Percentiles rank a stretch among this genome's conserved stretches.
Conservation (phyloP, 352 stramenopile genomes). For the Pythium volutum region DNA sequence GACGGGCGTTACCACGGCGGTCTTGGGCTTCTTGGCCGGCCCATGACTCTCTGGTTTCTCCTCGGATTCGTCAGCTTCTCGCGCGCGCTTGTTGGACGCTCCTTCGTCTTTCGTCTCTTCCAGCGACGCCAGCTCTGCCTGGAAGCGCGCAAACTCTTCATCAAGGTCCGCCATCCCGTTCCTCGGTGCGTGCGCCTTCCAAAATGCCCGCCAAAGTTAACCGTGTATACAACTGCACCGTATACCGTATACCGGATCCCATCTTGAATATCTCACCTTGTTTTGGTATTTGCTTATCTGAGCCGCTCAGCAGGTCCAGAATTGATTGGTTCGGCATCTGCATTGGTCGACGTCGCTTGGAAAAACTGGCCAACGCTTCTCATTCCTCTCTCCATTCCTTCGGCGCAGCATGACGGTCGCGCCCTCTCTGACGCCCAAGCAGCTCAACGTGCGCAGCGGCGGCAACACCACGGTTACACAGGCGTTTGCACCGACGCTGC, state of each 20-base stretch:
- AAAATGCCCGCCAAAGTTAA: constrained; percentile 16
- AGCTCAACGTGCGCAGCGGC: constrained; percentile 32
- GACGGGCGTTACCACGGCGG: constrained; percentile 17
- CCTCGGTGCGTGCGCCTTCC: neutral
- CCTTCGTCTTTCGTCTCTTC: constrained; percentile 28
- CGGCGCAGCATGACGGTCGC: neutral
- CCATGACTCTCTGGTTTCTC: neutral
- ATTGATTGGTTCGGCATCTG: constrained; percentile 22
- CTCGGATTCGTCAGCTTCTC: constrained; percentile 22
- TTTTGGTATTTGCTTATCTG: constrained; percentile 8
- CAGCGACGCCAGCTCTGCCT: constrained; percentile 78
- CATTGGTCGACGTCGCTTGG: constrained; percentile 15
- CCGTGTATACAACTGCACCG: constrained; percentile 6
- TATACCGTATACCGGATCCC: constrained; percentile 1
- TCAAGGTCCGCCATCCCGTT: constrained; percentile 58
- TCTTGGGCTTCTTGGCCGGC: constrained; percentile 33
- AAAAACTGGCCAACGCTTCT: neutral
- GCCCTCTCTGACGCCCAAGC: constrained; percentile 25
- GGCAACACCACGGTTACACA: neutral
- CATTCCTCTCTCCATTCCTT: neutral
- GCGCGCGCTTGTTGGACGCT: constrained; percentile 30
- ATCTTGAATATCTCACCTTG: constrained; percentile 7
- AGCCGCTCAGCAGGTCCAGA: constrained; percentile 5
- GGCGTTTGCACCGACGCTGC: constrained; percentile 30
- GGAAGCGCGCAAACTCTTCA: constrained; percentile 80